Base-by-base conservation (phyloP, 2,329 filamentous ascomycete genomes). In the Stromatinia cepivora region DNA sequence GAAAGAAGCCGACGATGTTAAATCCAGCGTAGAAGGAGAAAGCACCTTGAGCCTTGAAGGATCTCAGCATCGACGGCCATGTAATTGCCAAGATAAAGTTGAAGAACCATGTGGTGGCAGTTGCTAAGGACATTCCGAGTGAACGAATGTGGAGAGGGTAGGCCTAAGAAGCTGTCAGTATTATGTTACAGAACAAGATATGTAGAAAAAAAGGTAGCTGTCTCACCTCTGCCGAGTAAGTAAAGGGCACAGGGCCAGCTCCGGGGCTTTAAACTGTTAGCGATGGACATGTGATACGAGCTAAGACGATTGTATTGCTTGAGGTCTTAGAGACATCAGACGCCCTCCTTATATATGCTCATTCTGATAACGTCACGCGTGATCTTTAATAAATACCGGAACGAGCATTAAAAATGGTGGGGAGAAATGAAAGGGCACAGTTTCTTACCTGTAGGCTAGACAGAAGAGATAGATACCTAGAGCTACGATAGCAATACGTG, bases 401-500 rank as follows among this genome's bases (percentile, higher is more conserved):
- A 28, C 13, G 50, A 31, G 8, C 25, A 52, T 25, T 4, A 52
- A 25, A 25, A 52, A 9, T 25, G 25, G n/a, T 31, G 50, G 13
- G 13, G 11, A 53, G 54, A 45, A 31, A 57, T 8, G 17, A 22
- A 7, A 31, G 10, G 13, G 50, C 13, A 28, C 13, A 39, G 8
- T 28, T 61, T 15, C n/a, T 28, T 45, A 61, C 42, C 31, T 88
- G 78, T 89, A 90, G 72, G 88, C 88, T 11, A 85, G 85, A 0
- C 84, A 85, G 70, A 90, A 90, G 17, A 90, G 75, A 79, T 86
- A 90, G 68, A 90, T 80, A 67, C 89, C 89, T 2, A 88, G 78
- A 0, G 86, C 85, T 28, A 89, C 70, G 66, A 74, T 31, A 62
- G 73, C 73, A 71, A 78, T 50, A 69, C 69, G 73, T 69, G 76